phyloP scores from a whole-genome alignment of 2,329 filamentous ascomycete species.

The Ceratocystis eucalypticola region DNA sequence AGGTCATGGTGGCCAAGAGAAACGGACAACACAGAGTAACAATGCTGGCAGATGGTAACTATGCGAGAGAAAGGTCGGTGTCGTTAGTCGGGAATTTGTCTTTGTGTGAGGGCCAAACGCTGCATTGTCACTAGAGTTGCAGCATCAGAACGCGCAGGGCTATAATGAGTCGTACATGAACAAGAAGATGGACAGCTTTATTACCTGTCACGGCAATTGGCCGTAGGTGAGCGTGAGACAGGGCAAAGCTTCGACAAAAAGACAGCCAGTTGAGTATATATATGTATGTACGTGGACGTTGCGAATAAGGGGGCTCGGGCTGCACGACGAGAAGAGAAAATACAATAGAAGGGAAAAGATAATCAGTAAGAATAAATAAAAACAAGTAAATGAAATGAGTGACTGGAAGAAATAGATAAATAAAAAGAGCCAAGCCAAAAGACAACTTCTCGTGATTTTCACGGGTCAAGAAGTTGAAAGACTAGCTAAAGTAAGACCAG shows the following conservation, averaged over 20 bases:
- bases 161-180: not conserved
- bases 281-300: not conserved
- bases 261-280: too few relatives aligned
- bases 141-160: not conserved
- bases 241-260: not conserved
- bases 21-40: not conserved
- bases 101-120: not conserved
- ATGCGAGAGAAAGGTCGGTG: not conserved
- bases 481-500: not conserved
- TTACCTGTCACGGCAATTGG: not conserved
- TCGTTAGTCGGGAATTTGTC: slow-evolving; percentile 6
- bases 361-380: not conserved
- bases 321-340: not conserved
- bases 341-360: not conserved
- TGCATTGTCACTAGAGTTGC: not conserved
- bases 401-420: slow-evolving; percentile 1
- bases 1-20: slow-evolving; percentile 24
- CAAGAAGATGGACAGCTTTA: not conserved
- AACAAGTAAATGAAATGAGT: not conserved
- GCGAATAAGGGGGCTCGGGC: not conserved
- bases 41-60: not conserved
- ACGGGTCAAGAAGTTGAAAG: not conserved
- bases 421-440: not conserved
- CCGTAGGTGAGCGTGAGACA: not conserved
- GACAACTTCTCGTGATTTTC: not conserved